Percentiles rank a stretch among this genome's conserved stretches.
Evolutionary conservation across 306 rosid species (phyloP).

Genomic region (Vicia faba): DNA sequence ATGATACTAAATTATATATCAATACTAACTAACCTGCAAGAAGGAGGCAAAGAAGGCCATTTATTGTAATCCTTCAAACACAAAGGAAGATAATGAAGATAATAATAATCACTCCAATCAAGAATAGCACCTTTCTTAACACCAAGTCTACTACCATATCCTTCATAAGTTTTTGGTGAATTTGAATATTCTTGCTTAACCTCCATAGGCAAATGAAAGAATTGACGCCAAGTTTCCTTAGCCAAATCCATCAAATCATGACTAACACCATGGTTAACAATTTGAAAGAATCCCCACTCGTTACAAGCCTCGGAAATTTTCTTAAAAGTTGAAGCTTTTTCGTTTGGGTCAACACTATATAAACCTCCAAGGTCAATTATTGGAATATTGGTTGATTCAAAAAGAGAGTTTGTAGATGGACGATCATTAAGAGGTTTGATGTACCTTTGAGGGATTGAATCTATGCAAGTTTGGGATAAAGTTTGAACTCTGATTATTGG

Average conservation of each 20-base stretch:
- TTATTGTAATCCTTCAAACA: slow-evolving; percentile 57
- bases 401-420: slow-evolving; percentile 27
- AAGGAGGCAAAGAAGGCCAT: slow-evolving; percentile 63
- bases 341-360: not conserved
- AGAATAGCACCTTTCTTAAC: slow-evolving; percentile 77
- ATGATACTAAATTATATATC: too few relatives aligned
- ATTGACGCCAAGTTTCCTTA: slow-evolving; percentile 58
- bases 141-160: slow-evolving; percentile 84
- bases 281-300: slow-evolving; percentile 80
- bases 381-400: slow-evolving; percentile 47
- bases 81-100: slow-evolving; percentile 71
- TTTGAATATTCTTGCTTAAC: slow-evolving; percentile 65
- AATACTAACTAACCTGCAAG: slow-evolving; percentile 29
- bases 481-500: slow-evolving; percentile 82
- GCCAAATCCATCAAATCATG: slow-evolving; percentile 56
- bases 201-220: slow-evolving; percentile 71
- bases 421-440: slow-evolving; percentile 63
- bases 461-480: slow-evolving; percentile 54
- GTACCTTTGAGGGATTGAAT: slow-evolving; percentile 63
- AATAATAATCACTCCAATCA: slow-evolving; percentile 91
- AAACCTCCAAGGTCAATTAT: slow-evolving; percentile 58
- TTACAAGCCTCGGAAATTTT: slow-evolving; percentile 64
- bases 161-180: slow-evolving; percentile 80
- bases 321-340: not conserved
- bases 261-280: slow-evolving; percentile 67